Evolutionary conservation across 192 early-diverging fungal genomes (phyloP).

Genomic region (Kickxella alabastrina): DNA sequence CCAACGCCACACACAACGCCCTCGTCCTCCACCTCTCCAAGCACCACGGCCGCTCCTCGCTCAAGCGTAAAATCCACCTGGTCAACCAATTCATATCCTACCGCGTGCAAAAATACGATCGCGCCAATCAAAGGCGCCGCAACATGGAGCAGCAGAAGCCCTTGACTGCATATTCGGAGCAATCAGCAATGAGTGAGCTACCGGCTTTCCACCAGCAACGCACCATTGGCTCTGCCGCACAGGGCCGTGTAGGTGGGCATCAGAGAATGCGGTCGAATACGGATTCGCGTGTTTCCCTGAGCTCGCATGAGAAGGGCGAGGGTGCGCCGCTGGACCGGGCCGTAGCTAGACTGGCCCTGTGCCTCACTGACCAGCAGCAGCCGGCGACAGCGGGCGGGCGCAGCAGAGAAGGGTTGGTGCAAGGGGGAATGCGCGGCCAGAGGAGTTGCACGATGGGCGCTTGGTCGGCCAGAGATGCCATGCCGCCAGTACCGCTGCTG

Average conservation of each 20-base stretch:
- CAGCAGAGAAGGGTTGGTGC: too few relatives aligned
- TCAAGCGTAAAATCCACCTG: slow-evolving; percentile 71
- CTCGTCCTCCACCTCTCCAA: slow-evolving; percentile 77
- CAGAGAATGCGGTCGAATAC: slow-evolving; percentile 42
- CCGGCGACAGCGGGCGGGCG: too few relatives aligned
- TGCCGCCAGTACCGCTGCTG: slow-evolving; percentile 10
- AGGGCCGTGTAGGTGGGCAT: slow-evolving; percentile 4
- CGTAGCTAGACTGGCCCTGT: neutral
- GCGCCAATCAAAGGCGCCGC: slow-evolving; percentile 13
- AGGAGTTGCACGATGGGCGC: slow-evolving; percentile 12
- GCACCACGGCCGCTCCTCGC: slow-evolving; percentile 55
- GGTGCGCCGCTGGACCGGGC: neutral
- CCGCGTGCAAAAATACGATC: slow-evolving; percentile 66
- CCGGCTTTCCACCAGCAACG: slow-evolving; percentile 47
- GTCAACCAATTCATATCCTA: slow-evolving; percentile 84
- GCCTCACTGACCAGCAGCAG: neutral
- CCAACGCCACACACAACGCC: slow-evolving; percentile 80
- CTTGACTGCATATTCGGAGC: slow-evolving; percentile 35
- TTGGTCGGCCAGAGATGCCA: slow-evolving; percentile 10
- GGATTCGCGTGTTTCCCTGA: slow-evolving; percentile 34
- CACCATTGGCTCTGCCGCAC: neutral
- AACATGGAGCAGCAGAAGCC: slow-evolving; percentile 5
- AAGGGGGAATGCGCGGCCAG: too few relatives aligned
- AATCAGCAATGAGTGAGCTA: slow-evolving; percentile 32
- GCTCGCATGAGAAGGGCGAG: slow-evolving; percentile 13